Evolutionary conservation across 495 filamentous ascomycete species (phyloP), one percentile per base, ranked within the genome.

Genomic region (Talaromyces stipitatus): DNA sequence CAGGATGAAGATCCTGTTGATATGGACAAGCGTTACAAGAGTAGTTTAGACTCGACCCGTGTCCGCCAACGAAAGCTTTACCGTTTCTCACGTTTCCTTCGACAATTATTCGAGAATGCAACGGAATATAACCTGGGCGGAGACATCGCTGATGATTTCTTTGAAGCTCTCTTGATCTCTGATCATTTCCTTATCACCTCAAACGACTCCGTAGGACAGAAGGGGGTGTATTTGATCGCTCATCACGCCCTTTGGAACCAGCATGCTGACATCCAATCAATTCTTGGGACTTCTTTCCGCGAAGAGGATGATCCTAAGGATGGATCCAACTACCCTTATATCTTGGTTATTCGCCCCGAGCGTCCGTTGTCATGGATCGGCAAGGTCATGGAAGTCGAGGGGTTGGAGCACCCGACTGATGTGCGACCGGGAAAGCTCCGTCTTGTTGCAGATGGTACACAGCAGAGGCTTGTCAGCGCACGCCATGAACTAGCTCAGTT

Each of bases 11-110:
- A 85, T 56, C 85, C 85, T 20, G 72, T 80, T 9, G 94, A 97
- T 54, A 95, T 97, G 84, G 94, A 92, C 63, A 97, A 91, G 74
- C 83, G 94, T 23, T 97, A 96, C 76, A 97, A 95, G 72, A 88
- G 90, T 61, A 88, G 89, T 58, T 70, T 98, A 6, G 94, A 98
- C 70, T 97, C 94, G 2, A 95, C 96, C 11, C 89, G 94, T 46
- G 92, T 97, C 55, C 84, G 94, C 22, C 95, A 98, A 68, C 79
- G 95, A 61, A 97, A 89, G 64, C 74, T 90, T 16, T 89, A 89
- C 57, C 85, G 87, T 45, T 96, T 96, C 68, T 91, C 89, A 6
- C 80, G 90, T 61, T 87, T 95, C 64, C 75, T 98, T 33, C 90
- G 88, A 58, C 87, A 96, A 61, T 81, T 92, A 32, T 98, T 97